These are phyloP conservation scores for Sugiyamaella floridensis DNA, from an alignment of 805 yeast species.

Conservation along the genomic window DNA sequence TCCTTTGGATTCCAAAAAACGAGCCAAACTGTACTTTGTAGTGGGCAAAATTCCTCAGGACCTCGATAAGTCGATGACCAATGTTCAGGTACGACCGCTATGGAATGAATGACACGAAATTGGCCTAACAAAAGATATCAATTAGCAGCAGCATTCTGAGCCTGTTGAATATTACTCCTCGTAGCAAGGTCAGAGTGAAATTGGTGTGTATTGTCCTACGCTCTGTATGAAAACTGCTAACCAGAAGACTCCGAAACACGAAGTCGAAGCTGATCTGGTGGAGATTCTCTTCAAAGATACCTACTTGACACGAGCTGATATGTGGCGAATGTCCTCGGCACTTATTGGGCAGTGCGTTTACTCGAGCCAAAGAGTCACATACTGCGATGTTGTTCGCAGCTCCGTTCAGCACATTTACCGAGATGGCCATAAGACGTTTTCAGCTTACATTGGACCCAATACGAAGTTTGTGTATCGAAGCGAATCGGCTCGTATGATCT, in stretches of 20 bases:
- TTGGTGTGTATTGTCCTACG: constrained; percentile 22
- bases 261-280: constrained; percentile 68
- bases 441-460: constrained; percentile 64
- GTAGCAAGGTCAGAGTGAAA: constrained; percentile 58
- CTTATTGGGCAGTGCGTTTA: constrained; percentile 60
- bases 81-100: constrained; percentile 16
- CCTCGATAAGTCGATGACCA: constrained; percentile 16
- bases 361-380: constrained; percentile 55
- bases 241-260: not conserved
- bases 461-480: constrained; percentile 85
- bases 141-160: constrained; percentile 17
- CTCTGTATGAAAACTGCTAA: not conserved
- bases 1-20: constrained; percentile 25
- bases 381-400: constrained; percentile 58
- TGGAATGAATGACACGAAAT: constrained; percentile 1
- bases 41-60: constrained; percentile 18
- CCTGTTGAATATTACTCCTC: constrained; percentile 53
- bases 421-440: constrained; percentile 60
- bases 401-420: constrained; percentile 56
- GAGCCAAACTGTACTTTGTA: constrained; percentile 22
- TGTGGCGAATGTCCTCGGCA: constrained; percentile 74
- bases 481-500: constrained; percentile 78
- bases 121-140: constrained; percentile 3
- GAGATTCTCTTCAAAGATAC: constrained; percentile 78
- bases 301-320: constrained; percentile 78